These are phyloP conservation scores for Vigna radiata DNA, from an alignment of 306 rosid genomes.

Conservation along the genomic window DNA sequence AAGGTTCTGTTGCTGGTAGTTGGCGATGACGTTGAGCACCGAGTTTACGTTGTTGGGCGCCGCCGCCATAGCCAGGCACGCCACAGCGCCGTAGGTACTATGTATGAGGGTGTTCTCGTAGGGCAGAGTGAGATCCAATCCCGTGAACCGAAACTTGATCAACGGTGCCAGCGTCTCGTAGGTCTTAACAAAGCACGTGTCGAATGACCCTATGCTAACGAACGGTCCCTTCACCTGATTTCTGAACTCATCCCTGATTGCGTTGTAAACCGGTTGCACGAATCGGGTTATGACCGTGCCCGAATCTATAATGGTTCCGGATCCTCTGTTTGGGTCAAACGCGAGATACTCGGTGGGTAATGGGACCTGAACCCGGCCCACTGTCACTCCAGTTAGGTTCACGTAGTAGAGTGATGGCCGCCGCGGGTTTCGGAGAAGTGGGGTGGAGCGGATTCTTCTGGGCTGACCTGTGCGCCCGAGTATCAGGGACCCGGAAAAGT, in stretches of 20 bases:
- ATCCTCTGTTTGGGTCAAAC: slow-evolving; percentile 61
- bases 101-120: slow-evolving; percentile 74
- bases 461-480: slow-evolving; percentile 76
- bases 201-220: slow-evolving; percentile 67
- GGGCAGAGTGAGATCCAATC: slow-evolving; percentile 66
- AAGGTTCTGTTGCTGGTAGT: slow-evolving; percentile 89
- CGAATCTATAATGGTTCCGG: slow-evolving; percentile 80
- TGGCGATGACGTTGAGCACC: slow-evolving; percentile 85
- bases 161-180: slow-evolving; percentile 55
- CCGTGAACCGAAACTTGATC: slow-evolving; percentile 56
- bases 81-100: slow-evolving; percentile 63
- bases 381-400: slow-evolving; percentile 72
- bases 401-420: slow-evolving; percentile 77
- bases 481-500: slow-evolving; percentile 22
- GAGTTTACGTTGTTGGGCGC: slow-evolving; percentile 74
- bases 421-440: slow-evolving; percentile 68
- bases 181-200: slow-evolving; percentile 65
- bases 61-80: slow-evolving; percentile 83
- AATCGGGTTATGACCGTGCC: slow-evolving; percentile 77
- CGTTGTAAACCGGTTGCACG: slow-evolving; percentile 62
- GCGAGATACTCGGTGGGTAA: slow-evolving; percentile 49
- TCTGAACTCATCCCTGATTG: slow-evolving; percentile 74
- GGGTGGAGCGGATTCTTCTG: slow-evolving; percentile 65
- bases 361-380: slow-evolving; percentile 59
- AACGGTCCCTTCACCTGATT: slow-evolving; percentile 64